Percentiles rank a stretch among this genome's conserved stretches.
phyloP scores from a whole-genome alignment of 768 basidiomycete species.

The Mycena kentingensis region DNA sequence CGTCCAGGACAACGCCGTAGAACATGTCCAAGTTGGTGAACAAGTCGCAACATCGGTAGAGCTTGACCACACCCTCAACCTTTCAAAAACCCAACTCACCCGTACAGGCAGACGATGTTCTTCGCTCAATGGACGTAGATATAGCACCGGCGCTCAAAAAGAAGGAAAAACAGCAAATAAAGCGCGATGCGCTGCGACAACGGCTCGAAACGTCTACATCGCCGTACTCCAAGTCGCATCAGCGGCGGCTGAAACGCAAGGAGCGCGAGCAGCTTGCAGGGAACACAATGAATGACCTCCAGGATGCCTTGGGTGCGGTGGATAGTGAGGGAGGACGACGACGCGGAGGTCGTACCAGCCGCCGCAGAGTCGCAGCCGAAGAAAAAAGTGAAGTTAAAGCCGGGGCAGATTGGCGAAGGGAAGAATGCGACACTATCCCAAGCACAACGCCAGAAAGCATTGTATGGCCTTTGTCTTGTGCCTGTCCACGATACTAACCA shows the following conservation, averaged over 20 bases:
- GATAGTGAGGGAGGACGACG: constrained; percentile 36
- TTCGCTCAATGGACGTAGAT: constrained; percentile 37
- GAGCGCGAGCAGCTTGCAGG: constrained; percentile 60
- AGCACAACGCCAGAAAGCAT: constrained; percentile 62
- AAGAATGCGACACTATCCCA: constrained; percentile 58
- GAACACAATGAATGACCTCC: constrained; percentile 48
- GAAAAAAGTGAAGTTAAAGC: constrained; percentile 31
- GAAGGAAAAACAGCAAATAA: constrained; percentile 66
- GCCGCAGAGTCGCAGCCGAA: constrained; percentile 16
- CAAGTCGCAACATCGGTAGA: constrained; percentile 46
- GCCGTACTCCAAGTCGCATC: constrained; percentile 74
- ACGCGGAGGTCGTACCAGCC: constrained; percentile 15
- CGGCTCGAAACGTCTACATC: constrained; percentile 54
- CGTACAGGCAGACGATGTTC: constrained; percentile 46
- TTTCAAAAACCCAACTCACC: constrained; percentile 13
- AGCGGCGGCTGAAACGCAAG: constrained; percentile 69
- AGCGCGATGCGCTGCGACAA: constrained; percentile 68
- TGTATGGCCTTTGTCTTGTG: constrained; percentile 50
- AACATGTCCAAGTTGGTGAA: constrained; percentile 49
- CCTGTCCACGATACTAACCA: neutral
- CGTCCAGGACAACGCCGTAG: constrained; percentile 49
- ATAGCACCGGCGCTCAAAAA: constrained; percentile 44
- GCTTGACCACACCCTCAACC: constrained; percentile 19
- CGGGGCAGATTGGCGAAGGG: constrained; percentile 69
- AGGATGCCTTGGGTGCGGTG: constrained; percentile 56